Base-by-base conservation (phyloP, 2,329 filamentous ascomycete genomes). In the Metarhizium humberi region DNA sequence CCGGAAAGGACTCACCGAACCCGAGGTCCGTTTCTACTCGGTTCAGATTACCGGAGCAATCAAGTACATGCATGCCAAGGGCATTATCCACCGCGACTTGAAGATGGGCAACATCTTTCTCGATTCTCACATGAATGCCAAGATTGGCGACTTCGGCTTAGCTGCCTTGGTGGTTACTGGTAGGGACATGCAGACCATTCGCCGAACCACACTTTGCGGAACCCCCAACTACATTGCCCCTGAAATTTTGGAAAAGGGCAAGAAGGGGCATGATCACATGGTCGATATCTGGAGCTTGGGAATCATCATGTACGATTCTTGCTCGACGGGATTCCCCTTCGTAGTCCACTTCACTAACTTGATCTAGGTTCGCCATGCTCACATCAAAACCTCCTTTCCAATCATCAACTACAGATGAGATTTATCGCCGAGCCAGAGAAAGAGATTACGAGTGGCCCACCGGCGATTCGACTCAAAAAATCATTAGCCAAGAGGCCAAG, bases 101-200 rank as follows among this genome's bases (percentile, higher is more conserved):
- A 99, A 99, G 73, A 97, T 96, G 78, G 95, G 94, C 51, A 99
- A 99, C 69, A 86, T 99, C 62, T 99, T 99, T 66, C 78, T 99
- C 53, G 94, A 99, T 69, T 83, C 84, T 54, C 79, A 91, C 62
- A 96, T 99, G 92, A 95, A 99, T 66, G 87, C 96, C 64, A 99
- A 99, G 70, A 90, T 99, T 64, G 94, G 94, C 48, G 94, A 99
- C 70, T 99, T 99, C 73, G 94, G 94, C 3, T 78, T 99, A 55
- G 94, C 94, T 34, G 94, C 95, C 32, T 78, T 99, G 63, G 78
- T 97, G 55, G 85, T 97, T 48, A 95, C 92, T 10, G 90, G 92
- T 66, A 91, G 87, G 69, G 94, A 99, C 66, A 89, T 90, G 80
- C 86, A 85, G 70, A 90, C 82, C 57, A 84, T 84, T 64, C 84